Base-by-base conservation (phyloP, 2,329 filamentous ascomycete genomes). In the Trichothecium sympodiale region DNA sequence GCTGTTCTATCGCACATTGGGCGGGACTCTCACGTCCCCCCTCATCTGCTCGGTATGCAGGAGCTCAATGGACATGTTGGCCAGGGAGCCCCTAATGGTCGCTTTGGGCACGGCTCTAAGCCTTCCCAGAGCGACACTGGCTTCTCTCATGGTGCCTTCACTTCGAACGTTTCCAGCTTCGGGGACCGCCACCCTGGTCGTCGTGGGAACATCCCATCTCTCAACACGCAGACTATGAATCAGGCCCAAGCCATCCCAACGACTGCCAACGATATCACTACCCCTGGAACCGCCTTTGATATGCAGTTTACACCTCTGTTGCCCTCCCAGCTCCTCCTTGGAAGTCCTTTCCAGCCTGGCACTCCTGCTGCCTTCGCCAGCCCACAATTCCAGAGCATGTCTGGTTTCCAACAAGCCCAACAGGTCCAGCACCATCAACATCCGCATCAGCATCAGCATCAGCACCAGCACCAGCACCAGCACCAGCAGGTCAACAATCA, bases 281-380 rank as follows among this genome's bases (percentile, higher is more conserved):
- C 83, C 17, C 88, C 91, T 13, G 87, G 83, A 30, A 89, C 86
- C 35, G 86, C 75, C 30, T 94, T 87, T 54, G 91, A 96, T 54
- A 95, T 96, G 89, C 91, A 96, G 63, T 96, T 95, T 61, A 95
- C 91, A 9, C 89, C 91, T 45, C 73, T 98, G 46, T 76, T 98
- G 27, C 91, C 91, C 26, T 96, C 89, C 25, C 86, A 95, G 62
- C 70, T 98, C 49, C 77, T 98, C 17, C 80, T 96, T 34, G 91
- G 91, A 33, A 95, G 87, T 60, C 91, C 91, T 14, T 96, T 96
- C 63, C 91, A 96, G 62, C 87, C 91, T 12, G 91, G 88, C 29
- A 94, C 85, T 5, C 89, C 89, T 4, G 84, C 82, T 25, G 80
- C 84, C 27, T 96, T 95, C 61, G 78, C 80, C 42, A 94, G 83